A percentile compares a stretch with the other conserved stretches of the same genome.
These are phyloP conservation scores for Inosperma sp. DNA, from an alignment of 768 basidiomycete species.

Conservation along the genomic window DNA sequence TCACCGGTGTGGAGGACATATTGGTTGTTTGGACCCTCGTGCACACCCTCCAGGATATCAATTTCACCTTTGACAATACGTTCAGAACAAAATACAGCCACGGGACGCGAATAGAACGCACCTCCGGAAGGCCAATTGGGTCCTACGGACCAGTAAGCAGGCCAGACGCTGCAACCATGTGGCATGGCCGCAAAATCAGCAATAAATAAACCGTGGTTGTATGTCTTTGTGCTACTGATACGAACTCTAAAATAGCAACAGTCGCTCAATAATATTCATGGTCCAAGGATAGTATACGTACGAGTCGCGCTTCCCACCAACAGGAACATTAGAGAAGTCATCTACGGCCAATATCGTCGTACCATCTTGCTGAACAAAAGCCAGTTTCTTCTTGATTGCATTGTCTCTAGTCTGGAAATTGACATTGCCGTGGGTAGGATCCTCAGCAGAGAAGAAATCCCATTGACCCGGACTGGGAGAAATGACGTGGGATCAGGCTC, in stretches of 20 bases:
- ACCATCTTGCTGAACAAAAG: slow-evolving; percentile 55
- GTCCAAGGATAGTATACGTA: slow-evolving; percentile 23
- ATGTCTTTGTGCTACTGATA: slow-evolving; percentile 59
- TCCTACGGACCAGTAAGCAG: slow-evolving; percentile 51
- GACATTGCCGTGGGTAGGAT: slow-evolving; percentile 71
- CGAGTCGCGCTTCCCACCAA: slow-evolving; percentile 54
- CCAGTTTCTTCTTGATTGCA: slow-evolving; percentile 51
- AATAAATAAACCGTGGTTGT: slow-evolving; percentile 67
- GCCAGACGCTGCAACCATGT: slow-evolving; percentile 63
- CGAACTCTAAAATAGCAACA: slow-evolving; percentile 47
- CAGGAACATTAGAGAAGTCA: slow-evolving; percentile 41
- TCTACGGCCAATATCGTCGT: slow-evolving; percentile 63
- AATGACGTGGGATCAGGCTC: slow-evolving; percentile 1
- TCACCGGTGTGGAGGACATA: slow-evolving; percentile 59
- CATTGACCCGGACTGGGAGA: slow-evolving; percentile 52
- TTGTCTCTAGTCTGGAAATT: slow-evolving; percentile 47
- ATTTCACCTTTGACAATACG: slow-evolving; percentile 45
- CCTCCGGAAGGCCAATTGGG: slow-evolving; percentile 49
- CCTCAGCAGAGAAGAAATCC: slow-evolving; percentile 57
- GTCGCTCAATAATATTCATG: slow-evolving; percentile 4
- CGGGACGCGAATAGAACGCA: slow-evolving; percentile 18
- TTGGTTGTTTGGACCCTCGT: slow-evolving; percentile 53
- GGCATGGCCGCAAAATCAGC: slow-evolving; percentile 71
- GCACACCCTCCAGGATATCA: slow-evolving; percentile 72
- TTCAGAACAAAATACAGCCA: not conserved